Evolutionary conservation across 768 basidiomycete species (phyloP).

Genomic region (Pluteus cervinus): DNA sequence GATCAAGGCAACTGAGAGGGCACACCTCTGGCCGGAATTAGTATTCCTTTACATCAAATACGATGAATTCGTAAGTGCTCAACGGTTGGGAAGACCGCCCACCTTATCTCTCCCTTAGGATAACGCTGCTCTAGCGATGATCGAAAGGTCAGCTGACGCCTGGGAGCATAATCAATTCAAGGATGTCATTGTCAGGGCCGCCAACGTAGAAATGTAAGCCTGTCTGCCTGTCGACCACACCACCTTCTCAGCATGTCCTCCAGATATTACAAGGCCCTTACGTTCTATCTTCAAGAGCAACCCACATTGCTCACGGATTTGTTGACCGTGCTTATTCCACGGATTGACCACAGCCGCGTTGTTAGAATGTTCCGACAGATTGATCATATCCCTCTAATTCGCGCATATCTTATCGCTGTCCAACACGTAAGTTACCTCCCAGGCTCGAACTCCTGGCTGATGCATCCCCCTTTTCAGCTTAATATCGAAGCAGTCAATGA

Average conservation of each 20-base stretch:
- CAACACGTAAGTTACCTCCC: conserved; percentile 66
- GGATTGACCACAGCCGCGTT: conserved; percentile 93
- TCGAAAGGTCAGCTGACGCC: conserved; percentile 95
- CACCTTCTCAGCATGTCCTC: conserved; percentile 9
- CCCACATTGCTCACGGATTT: conserved; percentile 92
- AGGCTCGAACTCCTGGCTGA: not conserved
- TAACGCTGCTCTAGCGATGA: conserved; percentile 97
- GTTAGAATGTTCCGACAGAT: conserved; percentile 94
- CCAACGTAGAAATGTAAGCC: conserved; percentile 92
- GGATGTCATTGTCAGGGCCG: conserved; percentile 92
- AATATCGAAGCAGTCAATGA: conserved; percentile 98
- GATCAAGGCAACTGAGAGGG: conserved; percentile 92
- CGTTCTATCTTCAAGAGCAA: conserved; percentile 92
- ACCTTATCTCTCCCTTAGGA: conserved; percentile 43
- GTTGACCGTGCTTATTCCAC: conserved; percentile 84
- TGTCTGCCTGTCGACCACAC: not conserved
- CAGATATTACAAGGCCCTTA: conserved; percentile 92
- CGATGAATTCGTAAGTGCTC: conserved; percentile 73
- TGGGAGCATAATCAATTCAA: conserved; percentile 99
- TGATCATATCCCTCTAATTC: conserved; percentile 93
- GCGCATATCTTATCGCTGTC: conserved; percentile 94
- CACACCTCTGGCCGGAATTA: conserved; percentile 96
- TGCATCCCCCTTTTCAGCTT: conserved; percentile 42
- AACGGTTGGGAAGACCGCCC: not conserved
- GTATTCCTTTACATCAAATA: conserved; percentile 99